Conservation (phyloP, 352 stramenopile species). For the Globisporangium viniferum region DNA sequence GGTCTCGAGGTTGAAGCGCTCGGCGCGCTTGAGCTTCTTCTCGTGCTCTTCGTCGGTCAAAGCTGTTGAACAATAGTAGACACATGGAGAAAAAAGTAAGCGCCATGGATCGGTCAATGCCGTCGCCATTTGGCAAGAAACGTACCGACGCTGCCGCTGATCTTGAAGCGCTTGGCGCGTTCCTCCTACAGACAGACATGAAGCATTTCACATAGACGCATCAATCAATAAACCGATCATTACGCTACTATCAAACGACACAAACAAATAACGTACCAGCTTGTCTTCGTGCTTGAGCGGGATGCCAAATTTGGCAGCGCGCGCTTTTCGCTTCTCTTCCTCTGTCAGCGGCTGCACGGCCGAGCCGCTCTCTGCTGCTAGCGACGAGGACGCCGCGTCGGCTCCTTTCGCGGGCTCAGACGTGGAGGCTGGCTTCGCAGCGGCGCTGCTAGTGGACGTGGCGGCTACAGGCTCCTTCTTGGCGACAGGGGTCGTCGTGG, state of each 20-base stretch:
- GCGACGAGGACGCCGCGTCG: slow-evolving; percentile 1
- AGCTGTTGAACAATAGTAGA: slow-evolving; percentile 3
- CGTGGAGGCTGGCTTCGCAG: slow-evolving; percentile 11
- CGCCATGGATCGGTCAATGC: neutral
- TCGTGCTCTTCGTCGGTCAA: slow-evolving; percentile 39
- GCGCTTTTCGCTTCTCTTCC: slow-evolving; percentile 73
- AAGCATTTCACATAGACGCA: neutral
- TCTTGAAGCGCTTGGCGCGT: slow-evolving; percentile 78
- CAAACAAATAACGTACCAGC: slow-evolving; percentile 36
- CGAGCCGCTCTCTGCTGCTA: slow-evolving; percentile 13
- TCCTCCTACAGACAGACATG: slow-evolving; percentile 32
- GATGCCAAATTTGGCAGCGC: slow-evolving; percentile 80
- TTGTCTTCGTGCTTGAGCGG: slow-evolving; percentile 71
- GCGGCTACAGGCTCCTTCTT: slow-evolving; percentile 24
- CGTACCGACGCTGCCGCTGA: slow-evolving; percentile 35
- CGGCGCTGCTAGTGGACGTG: neutral
- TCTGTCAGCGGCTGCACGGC: slow-evolving; percentile 44
- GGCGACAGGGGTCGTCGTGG: slow-evolving; percentile 5
- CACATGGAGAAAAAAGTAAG: neutral
- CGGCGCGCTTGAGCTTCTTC: slow-evolving; percentile 74
- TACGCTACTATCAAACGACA: neutral
- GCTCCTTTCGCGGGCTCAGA: slow-evolving; percentile 4
- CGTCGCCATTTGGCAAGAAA: neutral
- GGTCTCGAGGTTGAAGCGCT: slow-evolving; percentile 80
- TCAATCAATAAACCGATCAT: neutral